Evolutionary conservation across 495 filamentous ascomycete genomes (phyloP).

Genomic region (Trichoderma orchidacearum): DNA sequence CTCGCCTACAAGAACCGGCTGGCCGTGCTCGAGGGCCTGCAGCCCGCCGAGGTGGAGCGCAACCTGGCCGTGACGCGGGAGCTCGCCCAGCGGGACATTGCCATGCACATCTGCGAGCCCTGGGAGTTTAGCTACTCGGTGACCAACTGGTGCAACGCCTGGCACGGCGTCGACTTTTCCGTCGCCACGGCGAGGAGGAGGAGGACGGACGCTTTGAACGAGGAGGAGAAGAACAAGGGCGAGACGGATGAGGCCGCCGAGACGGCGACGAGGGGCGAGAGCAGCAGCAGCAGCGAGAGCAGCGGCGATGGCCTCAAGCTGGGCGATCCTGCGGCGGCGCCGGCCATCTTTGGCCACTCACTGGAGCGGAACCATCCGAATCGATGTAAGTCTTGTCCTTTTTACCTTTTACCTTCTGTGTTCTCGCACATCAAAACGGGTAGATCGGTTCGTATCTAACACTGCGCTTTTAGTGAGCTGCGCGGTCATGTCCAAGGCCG

Average conservation of each 20-base stretch:
- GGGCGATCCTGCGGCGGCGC: neutral
- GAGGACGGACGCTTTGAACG: too few relatives aligned
- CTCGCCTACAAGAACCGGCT: neutral
- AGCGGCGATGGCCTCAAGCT: neutral
- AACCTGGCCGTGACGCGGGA: neutral
- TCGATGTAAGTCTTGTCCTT: neutral
- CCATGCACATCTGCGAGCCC: conserved; percentile 3
- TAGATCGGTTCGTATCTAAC: too few relatives aligned
- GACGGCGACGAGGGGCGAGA: neutral
- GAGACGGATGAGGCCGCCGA: neutral
- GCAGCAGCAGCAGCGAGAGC: too few relatives aligned
- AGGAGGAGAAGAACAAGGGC: too few relatives aligned
- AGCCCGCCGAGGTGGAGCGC: neutral
- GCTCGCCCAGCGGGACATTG: neutral
- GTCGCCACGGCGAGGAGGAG: neutral
- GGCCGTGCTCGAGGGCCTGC: neutral
- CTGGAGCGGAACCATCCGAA: neutral
- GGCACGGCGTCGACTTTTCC: neutral
- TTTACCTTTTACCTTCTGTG: neutral
- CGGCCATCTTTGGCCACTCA: neutral
- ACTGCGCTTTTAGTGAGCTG: neutral
- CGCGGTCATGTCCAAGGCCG: neutral
- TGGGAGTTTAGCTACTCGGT: neutral
- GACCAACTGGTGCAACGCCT: conserved; percentile 1
- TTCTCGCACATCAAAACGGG: neutral